Base-by-base conservation (phyloP, 768 basidiomycete species). In the Clitopilus passeckerianus region DNA sequence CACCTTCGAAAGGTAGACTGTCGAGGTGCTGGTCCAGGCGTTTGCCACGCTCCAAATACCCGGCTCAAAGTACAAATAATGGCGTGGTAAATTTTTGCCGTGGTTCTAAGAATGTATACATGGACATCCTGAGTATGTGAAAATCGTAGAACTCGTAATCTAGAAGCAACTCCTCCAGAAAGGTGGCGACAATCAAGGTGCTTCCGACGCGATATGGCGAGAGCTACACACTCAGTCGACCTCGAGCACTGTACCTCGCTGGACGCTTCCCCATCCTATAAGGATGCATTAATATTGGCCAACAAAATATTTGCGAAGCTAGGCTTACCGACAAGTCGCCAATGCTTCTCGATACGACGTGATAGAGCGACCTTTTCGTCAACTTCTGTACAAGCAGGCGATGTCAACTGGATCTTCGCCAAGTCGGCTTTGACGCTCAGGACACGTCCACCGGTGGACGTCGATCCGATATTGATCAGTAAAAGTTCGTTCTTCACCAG, bases 341-440 rank as follows among this genome's bases (percentile, higher is more conserved):
- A 97, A 77, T 96, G 95, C 77, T 97, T 97, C 76, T 98, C 96
- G 64, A 98, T 97, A 64, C 96, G 83, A 60, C 96, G 81, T 30
- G 91, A 93, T 44, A 98, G 74, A 2, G 96, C 97, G 34, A 99
- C 96, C 81, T 98, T 98, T 77, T 99, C 97, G 12, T 93, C 94
- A 34, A 97, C 84, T 72, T 98, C 95, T 27, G 95, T 96, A 72
- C 97, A 98, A 8, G 94, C 94, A 0, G 97, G 97, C 1, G 89
- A 89, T 30, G 95, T 98, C 58, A 98, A 75, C 66, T 94, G 89
- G 60, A 96, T 95, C 78, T 93, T 94, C 15, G 95, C 95, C 7
- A 98, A 80, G 74, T 97, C 95, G 9, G 91, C 94, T 74, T 95
- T 97, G 68, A 97, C 93, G 68, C 85, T 90, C 63, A 98, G 75